Evolutionary conservation across 257 asterid genomes (phyloP), one percentile per base, ranked within the genome.

Genomic region (Solanum phureja): DNA sequence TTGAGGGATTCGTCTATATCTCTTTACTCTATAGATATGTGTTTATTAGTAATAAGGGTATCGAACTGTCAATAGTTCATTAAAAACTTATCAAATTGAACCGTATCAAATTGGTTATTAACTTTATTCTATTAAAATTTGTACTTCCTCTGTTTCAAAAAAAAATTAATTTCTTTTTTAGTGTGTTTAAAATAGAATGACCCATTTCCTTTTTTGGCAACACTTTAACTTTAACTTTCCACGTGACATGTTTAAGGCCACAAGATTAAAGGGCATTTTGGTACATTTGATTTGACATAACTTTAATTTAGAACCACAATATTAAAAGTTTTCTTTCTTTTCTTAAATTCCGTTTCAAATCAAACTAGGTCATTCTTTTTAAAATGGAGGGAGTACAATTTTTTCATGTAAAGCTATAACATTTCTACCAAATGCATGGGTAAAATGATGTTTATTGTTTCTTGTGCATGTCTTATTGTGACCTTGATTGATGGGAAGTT

Each of bases 381-480:
- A 11, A 42, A 42, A 42, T 0, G 14, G 5, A 42, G 5, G 14
- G 14, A 42, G 14, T 42, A 42, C 0, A 42, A 1, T 42, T 42
- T 42, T 42, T 42, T 42, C 4, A 6, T 71, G 19, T 71, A 16
- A 71, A 71, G 14, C 4, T 12, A 29, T 6, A 12, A 27, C 21
- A 75, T 38, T 75, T 72, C 1, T 72, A 72, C 27, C 3, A 72
- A 33, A 72, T 19, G 31, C 82, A 74, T 7, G 18, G 31, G 29
- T 21, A 37, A 74, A 74, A 74, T 74, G 82, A 74, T 74, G 18
- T 21, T 74, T 35, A 7, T 19, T 73, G 79, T 73, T 73, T 40
- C 11, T 8, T 18, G 46, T 34, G 46, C 18, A 35, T 21, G 31
- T 35, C 82, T 35, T 74, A 74, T 35, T 74, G 27, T 74, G 49